phyloP scores from a whole-genome alignment of 345 rosid genomes.

The Sisymbrium irio region DNA sequence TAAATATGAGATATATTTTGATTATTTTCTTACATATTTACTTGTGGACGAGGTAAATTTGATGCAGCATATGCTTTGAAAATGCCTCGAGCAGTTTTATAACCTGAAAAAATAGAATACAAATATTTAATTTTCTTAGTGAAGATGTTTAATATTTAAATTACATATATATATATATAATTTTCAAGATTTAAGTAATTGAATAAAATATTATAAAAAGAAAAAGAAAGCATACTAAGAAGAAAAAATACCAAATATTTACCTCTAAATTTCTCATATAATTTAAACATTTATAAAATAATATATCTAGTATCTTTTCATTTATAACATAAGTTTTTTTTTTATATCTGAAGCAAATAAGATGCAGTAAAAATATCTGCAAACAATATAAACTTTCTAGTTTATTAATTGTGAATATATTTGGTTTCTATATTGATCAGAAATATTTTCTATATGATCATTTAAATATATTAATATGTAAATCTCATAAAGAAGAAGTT shows the following conservation, averaged over 20 bases:
- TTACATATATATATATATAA: not conserved
- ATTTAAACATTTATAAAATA: not conserved
- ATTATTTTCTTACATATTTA: conserved; percentile 17
- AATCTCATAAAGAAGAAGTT: not conserved
- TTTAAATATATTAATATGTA: not conserved
- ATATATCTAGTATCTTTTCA: not conserved
- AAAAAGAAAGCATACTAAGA: not conserved
- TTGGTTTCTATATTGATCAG: not conserved
- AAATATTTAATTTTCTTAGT: not conserved
- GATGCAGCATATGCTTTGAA: not conserved
- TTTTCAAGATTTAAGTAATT: too few species aligned
- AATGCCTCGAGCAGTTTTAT: not conserved
- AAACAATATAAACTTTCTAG: not conserved
- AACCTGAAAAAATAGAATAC: conserved; percentile 15
- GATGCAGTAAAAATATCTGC: not conserved
- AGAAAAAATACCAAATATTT: not conserved
- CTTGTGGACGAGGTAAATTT: not conserved
- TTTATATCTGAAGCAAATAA: not conserved
- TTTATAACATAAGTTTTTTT: not conserved
- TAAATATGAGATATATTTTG: not conserved
- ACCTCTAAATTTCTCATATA: not conserved
- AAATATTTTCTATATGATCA: not conserved
- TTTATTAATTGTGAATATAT: not conserved
- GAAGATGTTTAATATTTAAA: too few species aligned
- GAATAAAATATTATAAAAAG: not conserved